These are phyloP conservation scores for Caryopteris hybrid DNA, from an alignment of 305 asterid species.

Conservation along the genomic window DNA sequence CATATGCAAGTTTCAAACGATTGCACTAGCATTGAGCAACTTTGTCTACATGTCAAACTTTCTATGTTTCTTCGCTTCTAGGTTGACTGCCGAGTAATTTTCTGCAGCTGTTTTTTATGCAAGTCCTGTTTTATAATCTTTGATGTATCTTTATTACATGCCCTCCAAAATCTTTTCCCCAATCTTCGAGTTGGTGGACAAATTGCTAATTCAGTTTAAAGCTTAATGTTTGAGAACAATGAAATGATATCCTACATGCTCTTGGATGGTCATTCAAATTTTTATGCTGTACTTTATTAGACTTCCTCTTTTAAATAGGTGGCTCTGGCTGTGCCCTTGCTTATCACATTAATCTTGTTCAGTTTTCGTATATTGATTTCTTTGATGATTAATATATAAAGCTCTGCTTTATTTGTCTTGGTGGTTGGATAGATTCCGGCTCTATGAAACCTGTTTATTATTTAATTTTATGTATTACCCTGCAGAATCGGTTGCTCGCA, in stretches of 20 bases:
- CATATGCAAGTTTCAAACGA: not conserved
- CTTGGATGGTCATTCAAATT: not conserved
- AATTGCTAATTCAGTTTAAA: not conserved
- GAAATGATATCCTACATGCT: not conserved
- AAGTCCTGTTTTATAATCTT: no score
- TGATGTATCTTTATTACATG: no score
- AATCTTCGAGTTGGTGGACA: not conserved
- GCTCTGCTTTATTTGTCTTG: not conserved
- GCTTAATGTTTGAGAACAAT: not conserved
- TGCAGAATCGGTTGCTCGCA: constrained; percentile 99
- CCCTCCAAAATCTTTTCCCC: no score
- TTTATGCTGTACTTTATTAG: not conserved
- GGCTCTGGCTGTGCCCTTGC: not conserved
- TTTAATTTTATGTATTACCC: constrained; percentile 14
- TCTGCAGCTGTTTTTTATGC: no score
- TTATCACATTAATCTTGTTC: not conserved
- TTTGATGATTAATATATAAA: not conserved
- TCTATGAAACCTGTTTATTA: constrained; percentile 7
- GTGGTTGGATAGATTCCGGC: not conserved
- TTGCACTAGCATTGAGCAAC: no score
- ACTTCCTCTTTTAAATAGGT: not conserved
- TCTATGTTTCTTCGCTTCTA: not conserved
- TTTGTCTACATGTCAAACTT: not conserved
- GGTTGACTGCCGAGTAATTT: not conserved
- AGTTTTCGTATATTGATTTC: constrained; percentile 11